These are phyloP conservation scores for Arthrobotrys pseudoclavata DNA, from an alignment of 2,329 filamentous ascomycete genomes.

Conservation along the genomic window DNA sequence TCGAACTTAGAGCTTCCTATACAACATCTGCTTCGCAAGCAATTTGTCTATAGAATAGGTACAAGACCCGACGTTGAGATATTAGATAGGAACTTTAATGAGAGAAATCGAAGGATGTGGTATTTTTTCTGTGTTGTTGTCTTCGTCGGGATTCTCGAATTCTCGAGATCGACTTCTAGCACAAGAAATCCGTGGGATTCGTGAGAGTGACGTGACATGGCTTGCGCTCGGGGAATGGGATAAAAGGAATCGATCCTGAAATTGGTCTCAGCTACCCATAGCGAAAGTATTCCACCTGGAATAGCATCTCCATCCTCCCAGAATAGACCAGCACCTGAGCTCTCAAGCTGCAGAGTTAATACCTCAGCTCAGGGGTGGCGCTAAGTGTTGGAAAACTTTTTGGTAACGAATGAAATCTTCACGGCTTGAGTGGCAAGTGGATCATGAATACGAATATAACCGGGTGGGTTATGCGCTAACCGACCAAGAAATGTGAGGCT, in stretches of 20 bases:
- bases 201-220: slow-evolving; percentile 22
- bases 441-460: slow-evolving; percentile 38
- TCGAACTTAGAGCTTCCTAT: background rate
- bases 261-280: background rate
- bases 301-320: slow-evolving; percentile 5
- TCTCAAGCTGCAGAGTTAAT: slow-evolving; percentile 33
- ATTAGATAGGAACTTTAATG: background rate
- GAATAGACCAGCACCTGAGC: slow-evolving; percentile 27
- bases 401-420: slow-evolving; percentile 54
- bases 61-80: background rate
- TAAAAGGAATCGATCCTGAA: slow-evolving; percentile 6
- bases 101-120: background rate
- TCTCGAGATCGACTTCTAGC: background rate
- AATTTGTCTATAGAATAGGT: no score
- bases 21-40: no score
- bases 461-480: slow-evolving; percentile 40
- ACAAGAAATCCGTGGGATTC: background rate
- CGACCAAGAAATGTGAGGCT: slow-evolving; percentile 31
- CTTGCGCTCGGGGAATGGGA: slow-evolving; percentile 1
- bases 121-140: slow-evolving; percentile 22
- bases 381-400: slow-evolving; percentile 59
- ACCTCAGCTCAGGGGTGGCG: slow-evolving; percentile 38
- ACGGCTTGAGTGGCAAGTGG: slow-evolving; percentile 24
- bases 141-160: background rate
- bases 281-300: slow-evolving; percentile 22